phyloP scores from a whole-genome alignment of 2,329 filamentous ascomycete species.

The Cadophora gregata region DNA sequence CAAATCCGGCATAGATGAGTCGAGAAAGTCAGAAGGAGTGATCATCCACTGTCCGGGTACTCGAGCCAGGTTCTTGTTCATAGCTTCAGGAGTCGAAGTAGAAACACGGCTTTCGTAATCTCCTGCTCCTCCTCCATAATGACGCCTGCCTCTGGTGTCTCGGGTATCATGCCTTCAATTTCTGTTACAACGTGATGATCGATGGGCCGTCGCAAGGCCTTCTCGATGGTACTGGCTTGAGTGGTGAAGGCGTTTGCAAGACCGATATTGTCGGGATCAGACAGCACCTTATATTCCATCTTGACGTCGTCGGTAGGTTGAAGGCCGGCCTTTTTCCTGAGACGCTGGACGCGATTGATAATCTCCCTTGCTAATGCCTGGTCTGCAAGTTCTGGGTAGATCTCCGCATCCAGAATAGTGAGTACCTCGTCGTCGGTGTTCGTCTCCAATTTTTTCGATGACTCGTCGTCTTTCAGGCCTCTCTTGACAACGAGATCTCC shows the following conservation, averaged over 20 bases:
- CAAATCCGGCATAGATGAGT: neutral
- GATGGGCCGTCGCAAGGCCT: constrained; percentile 77
- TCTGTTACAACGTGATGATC: constrained; percentile 70
- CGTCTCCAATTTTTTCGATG: constrained; percentile 78
- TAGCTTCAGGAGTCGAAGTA: constrained; percentile 77
- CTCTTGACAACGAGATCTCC: constrained; percentile 86
- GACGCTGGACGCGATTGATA: constrained; percentile 87
- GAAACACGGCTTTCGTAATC: constrained; percentile 80
- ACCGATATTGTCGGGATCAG: constrained; percentile 79
- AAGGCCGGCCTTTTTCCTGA: constrained; percentile 92
- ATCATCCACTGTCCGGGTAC: neutral
- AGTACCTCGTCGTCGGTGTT: constrained; percentile 91
- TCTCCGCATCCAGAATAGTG: constrained; percentile 82
- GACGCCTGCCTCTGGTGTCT: constrained; percentile 58
- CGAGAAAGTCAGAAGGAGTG: neutral
- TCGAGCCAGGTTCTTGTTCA: constrained; percentile 47
- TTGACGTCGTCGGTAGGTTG: constrained; percentile 92
- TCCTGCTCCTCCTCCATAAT: constrained; percentile 87
- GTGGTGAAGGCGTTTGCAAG: constrained; percentile 72
- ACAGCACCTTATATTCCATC: constrained; percentile 87
- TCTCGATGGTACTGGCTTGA: constrained; percentile 73
- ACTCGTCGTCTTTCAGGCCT: constrained; percentile 74
- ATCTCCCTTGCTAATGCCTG: constrained; percentile 92
- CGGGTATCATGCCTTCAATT: constrained; percentile 59
- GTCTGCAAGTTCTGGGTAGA: constrained; percentile 84